Evolutionary conservation across 140 eudicot genomes (phyloP).

Genomic region (Cichorium intybus): DNA sequence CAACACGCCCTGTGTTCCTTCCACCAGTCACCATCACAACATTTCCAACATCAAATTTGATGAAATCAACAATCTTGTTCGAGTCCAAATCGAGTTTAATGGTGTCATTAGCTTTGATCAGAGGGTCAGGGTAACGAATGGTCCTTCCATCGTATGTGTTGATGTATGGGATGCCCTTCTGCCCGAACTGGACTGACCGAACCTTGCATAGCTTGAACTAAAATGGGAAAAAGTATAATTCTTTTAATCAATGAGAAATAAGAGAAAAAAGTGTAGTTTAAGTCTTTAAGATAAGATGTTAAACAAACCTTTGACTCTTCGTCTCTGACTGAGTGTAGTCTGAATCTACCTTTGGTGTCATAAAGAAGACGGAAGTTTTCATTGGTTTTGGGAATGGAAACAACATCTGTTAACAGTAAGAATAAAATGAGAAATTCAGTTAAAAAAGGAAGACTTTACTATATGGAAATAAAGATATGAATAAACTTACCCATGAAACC

Average conservation of each 20-base stretch:
- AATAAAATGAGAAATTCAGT: not conserved
- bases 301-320: conserved; percentile 50
- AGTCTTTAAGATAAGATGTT: too few relatives aligned
- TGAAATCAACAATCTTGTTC: conserved; percentile 48
- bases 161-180: conserved; percentile 57
- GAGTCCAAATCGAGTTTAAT: conserved; percentile 48
- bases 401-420: conserved; percentile 35
- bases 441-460: too few relatives aligned
- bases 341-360: conserved; percentile 63
- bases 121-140: conserved; percentile 58
- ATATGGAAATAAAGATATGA: too few relatives aligned
- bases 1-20: conserved; percentile 60
- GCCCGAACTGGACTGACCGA: conserved; percentile 53
- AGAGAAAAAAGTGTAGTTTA: not conserved
- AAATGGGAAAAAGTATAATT: not conserved
- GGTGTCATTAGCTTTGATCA: conserved; percentile 56
- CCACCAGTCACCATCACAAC: conserved; percentile 74
- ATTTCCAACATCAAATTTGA: conserved; percentile 63
- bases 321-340: conserved; percentile 54
- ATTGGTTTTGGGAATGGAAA: conserved; percentile 62
- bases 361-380: conserved; percentile 53
- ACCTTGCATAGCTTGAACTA: conserved; percentile 67
- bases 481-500: conserved; percentile 59
- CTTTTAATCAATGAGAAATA: not conserved
- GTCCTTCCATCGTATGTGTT: conserved; percentile 66